Evolutionary conservation across 2,329 filamentous ascomycete species (phyloP).

Genomic region (Dendryphion nanum): DNA sequence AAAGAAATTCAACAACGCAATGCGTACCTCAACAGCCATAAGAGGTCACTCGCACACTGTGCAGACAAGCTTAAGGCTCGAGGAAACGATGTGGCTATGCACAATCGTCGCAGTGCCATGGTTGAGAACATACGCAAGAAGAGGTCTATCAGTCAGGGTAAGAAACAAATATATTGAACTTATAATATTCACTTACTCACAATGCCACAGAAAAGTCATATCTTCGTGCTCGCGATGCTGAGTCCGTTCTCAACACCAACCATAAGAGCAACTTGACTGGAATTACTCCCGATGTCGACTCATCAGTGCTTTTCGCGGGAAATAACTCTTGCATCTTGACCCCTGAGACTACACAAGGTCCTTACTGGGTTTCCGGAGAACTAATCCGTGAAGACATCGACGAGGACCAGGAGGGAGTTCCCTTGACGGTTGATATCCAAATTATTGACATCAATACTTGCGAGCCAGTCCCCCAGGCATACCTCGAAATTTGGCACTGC

Average conservation of each 20-base stretch:
- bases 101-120: slow-evolving; percentile 42
- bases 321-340: slow-evolving; percentile 37
- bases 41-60: slow-evolving; percentile 43
- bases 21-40: slow-evolving; percentile 34
- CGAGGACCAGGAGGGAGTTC: slow-evolving; percentile 50
- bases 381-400: slow-evolving; percentile 50
- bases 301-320: slow-evolving; percentile 25
- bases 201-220: slow-evolving; percentile 19
- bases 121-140: slow-evolving; percentile 42
- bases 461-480: slow-evolving; percentile 49
- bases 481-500: slow-evolving; percentile 56
- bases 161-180: neutral
- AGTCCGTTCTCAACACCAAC: slow-evolving; percentile 25
- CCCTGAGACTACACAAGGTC: slow-evolving; percentile 32
- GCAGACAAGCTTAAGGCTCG: slow-evolving; percentile 40
- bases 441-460: slow-evolving; percentile 56
- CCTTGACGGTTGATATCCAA: slow-evolving; percentile 53
- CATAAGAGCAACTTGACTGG: slow-evolving; percentile 30
- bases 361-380: slow-evolving; percentile 50
- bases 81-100: slow-evolving; percentile 41
- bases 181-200: slow-evolving; percentile 7
- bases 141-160: slow-evolving; percentile 27
- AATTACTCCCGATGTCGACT: slow-evolving; percentile 26
- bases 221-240: slow-evolving; percentile 26
- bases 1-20: slow-evolving; percentile 36